A percentile compares a stretch with the other conserved stretches of the same genome.
Conservation (phyloP, 768 basidiomycete genomes). For the Kwoniella sp. region DNA sequence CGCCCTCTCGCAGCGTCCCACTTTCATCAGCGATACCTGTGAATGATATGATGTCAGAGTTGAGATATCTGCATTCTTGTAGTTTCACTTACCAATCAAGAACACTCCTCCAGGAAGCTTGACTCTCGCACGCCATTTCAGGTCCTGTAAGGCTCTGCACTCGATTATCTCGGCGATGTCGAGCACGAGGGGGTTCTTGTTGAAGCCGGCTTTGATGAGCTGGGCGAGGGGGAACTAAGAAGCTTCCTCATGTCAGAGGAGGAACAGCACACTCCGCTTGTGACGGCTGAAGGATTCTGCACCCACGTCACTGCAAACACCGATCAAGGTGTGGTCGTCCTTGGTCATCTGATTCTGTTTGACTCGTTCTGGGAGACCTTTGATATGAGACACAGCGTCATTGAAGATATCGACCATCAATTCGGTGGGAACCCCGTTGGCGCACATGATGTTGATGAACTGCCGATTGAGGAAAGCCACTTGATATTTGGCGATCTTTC, state of each 20-base stretch:
- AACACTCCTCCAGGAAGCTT: slow-evolving; percentile 48
- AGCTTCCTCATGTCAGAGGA: neutral
- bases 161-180: slow-evolving; percentile 51
- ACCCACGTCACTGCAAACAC: slow-evolving; percentile 35
- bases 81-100: slow-evolving; percentile 44
- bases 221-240: slow-evolving; percentile 46
- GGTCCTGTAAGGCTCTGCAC: slow-evolving; percentile 50
- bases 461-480: slow-evolving; percentile 54
- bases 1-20: slow-evolving; percentile 43
- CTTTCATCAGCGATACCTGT: slow-evolving; percentile 53
- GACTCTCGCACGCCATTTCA: slow-evolving; percentile 54
- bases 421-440: slow-evolving; percentile 43
- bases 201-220: slow-evolving; percentile 48
- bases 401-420: slow-evolving; percentile 51
- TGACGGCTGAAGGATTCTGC: neutral
- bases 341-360: slow-evolving; percentile 17
- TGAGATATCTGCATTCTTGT: neutral
- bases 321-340: slow-evolving; percentile 37
- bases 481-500: slow-evolving; percentile 49
- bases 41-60: neutral
- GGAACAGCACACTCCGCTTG: neutral
- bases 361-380: slow-evolving; percentile 42
- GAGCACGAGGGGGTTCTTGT: slow-evolving; percentile 46
- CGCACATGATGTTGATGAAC: slow-evolving; percentile 54
- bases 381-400: slow-evolving; percentile 40